Percentiles rank a stretch among this genome's conserved stretches.
Conservation (phyloP, 441 rosid species). For the Corymbia calophylla region DNA sequence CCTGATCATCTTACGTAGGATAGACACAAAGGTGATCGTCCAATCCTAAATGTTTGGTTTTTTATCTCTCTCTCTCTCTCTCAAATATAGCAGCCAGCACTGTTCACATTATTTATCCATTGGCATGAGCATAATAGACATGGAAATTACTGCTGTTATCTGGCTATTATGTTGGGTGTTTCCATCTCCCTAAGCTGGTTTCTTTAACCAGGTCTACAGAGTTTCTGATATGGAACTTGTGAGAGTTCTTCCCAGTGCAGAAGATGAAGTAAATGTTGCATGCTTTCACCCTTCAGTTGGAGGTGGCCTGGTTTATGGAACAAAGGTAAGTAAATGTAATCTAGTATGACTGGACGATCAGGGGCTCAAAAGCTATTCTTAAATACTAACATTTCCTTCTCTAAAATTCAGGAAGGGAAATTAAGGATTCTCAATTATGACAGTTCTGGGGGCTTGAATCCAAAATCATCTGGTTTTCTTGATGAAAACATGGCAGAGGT, state of each 20-base stretch:
- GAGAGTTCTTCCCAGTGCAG: constrained; percentile 86
- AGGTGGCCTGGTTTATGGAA: constrained; percentile 94
- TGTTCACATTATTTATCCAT: neutral
- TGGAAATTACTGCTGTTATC: neutral
- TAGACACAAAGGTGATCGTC: neutral
- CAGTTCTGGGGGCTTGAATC: constrained; percentile 42
- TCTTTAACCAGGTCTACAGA: constrained; percentile 59
- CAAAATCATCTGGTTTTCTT: constrained; percentile 31
- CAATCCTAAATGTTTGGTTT: neutral
- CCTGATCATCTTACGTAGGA: neutral
- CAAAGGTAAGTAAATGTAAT: constrained; percentile 45
- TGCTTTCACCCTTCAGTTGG: constrained; percentile 86
- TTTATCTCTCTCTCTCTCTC: neutral
- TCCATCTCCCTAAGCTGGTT: neutral
- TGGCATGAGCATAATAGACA: neutral
- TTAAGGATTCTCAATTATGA: constrained; percentile 70
- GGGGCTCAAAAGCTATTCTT: neutral
- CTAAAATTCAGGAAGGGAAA: constrained; percentile 76
- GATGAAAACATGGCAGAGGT: constrained; percentile 72
- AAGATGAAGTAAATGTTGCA: constrained; percentile 94
- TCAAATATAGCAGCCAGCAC: neutral
- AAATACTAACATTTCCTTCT: neutral
- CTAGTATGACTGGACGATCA: neutral
- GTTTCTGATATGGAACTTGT: constrained; percentile 96
- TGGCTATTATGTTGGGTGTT: neutral